Conservation (phyloP, 768 basidiomycete species). For the Pulveroboletus sp. region DNA sequence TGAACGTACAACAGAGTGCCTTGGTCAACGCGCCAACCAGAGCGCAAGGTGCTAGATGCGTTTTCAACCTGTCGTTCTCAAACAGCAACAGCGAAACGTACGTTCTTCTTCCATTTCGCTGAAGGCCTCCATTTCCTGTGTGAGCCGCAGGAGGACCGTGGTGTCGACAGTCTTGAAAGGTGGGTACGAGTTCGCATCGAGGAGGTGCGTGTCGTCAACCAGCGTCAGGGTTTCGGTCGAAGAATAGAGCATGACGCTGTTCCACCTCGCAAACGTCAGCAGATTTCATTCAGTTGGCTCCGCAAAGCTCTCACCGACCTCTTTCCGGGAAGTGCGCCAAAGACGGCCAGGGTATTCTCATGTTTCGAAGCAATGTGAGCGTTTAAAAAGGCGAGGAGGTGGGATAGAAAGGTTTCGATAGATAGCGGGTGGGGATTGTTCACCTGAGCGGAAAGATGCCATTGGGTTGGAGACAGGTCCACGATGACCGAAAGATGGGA, state of each 20-base stretch:
- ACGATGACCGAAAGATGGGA: conserved; percentile 79
- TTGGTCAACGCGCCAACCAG: conserved; percentile 90
- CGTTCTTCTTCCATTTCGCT: conserved; percentile 46
- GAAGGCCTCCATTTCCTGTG: conserved; percentile 55
- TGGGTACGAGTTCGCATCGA: conserved; percentile 78
- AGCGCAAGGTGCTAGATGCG: conserved; percentile 50
- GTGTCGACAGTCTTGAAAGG: conserved; percentile 79
- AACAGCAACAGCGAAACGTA: conserved; percentile 4
- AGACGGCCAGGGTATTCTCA: conserved; percentile 91
- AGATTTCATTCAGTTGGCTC: background rate
- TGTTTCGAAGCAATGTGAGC: conserved; percentile 86
- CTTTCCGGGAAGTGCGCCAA: conserved; percentile 80
- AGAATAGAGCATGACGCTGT: conserved; percentile 75
- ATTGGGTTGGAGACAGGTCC: conserved; percentile 83
- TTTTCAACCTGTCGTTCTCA: conserved; percentile 6
- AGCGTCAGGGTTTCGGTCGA: conserved; percentile 46
- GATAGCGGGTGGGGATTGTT: conserved; percentile 51
- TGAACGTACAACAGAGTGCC: conserved; percentile 76
- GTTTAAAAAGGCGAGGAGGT: conserved; percentile 88
- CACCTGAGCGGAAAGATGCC: conserved; percentile 64
- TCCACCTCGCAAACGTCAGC: background rate
- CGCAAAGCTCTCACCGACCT: conserved; percentile 47
- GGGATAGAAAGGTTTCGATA: conserved; percentile 72
- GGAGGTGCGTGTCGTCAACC: conserved; percentile 34
- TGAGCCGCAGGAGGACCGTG: conserved; percentile 57